Percentiles rank a stretch among this genome's conserved stretches.
These are phyloP conservation scores for Malus asiatica DNA, from an alignment of 306 rosid species.

Conservation along the genomic window DNA sequence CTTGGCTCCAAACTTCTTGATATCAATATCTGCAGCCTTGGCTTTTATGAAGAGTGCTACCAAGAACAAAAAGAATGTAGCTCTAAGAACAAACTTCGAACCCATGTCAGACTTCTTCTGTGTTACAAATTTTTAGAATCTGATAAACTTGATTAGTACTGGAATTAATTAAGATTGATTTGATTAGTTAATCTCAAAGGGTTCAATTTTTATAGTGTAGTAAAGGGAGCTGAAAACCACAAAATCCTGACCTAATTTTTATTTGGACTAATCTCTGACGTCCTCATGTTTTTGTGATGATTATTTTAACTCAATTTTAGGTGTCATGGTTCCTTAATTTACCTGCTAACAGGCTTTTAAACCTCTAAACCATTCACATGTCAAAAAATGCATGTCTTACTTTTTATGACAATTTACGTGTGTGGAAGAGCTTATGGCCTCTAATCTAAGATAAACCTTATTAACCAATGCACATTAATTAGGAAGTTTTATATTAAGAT, in stretches of 20 bases:
- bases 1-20: conserved; percentile 27
- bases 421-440: conserved; percentile 1
- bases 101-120: conserved; percentile 12
- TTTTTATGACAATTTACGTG: background rate
- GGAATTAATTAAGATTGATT: background rate
- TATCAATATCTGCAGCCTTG: conserved; percentile 18
- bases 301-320: background rate
- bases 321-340: background rate
- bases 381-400: background rate
- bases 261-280: conserved; percentile 4
- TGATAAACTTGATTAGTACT: background rate
- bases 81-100: background rate
- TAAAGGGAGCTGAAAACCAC: conserved; percentile 9
- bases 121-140: background rate
- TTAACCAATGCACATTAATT: background rate
- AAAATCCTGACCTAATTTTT: conserved; percentile 20
- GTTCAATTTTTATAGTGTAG: background rate
- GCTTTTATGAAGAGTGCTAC: background rate
- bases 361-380: conserved; percentile 14
- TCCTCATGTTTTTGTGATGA: background rate
- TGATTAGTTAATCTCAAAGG: background rate
- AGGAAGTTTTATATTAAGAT: background rate
- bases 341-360: background rate
- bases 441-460: background rate
- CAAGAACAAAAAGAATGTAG: conserved; percentile 7